A percentile compares a stretch with the other conserved stretches of the same genome.
phyloP scores from a whole-genome alignment of 2,329 filamentous ascomycete genomes.

The Phaeosphaeriaceae sp. region DNA sequence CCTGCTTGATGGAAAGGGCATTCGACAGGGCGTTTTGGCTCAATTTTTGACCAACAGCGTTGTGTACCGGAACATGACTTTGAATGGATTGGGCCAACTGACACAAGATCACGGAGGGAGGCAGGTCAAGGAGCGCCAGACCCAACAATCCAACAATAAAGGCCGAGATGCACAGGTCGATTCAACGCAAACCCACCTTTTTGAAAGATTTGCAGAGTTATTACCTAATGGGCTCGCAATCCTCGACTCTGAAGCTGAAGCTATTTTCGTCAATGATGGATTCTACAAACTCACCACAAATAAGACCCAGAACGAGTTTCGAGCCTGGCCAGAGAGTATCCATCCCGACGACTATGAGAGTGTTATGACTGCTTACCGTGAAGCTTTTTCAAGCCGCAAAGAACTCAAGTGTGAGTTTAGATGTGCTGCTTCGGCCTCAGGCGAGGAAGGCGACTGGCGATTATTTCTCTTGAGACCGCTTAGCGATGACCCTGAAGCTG shows the following conservation, averaged over 20 bases:
- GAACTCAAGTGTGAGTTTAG: constrained; percentile 53
- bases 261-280: constrained; percentile 55
- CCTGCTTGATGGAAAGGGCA: constrained; percentile 38
- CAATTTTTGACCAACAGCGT: constrained; percentile 34
- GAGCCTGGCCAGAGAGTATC: constrained; percentile 55
- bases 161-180: constrained; percentile 23
- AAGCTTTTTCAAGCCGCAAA: constrained; percentile 48
- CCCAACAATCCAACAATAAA: constrained; percentile 9
- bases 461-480: constrained; percentile 53
- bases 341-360: constrained; percentile 53
- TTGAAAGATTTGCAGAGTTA: constrained; percentile 54
- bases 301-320: constrained; percentile 49
- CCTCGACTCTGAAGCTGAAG: constrained; percentile 52
- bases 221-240: constrained; percentile 55
- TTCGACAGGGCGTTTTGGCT: constrained; percentile 40
- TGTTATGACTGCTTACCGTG: constrained; percentile 53
- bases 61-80: constrained; percentile 31
- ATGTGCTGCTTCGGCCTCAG: constrained; percentile 42
- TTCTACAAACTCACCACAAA: constrained; percentile 56
- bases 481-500: constrained; percentile 50
- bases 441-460: constrained; percentile 47
- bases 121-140: constrained; percentile 12
- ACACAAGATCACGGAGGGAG: constrained; percentile 15
- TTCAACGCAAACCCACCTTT: constrained; percentile 50
- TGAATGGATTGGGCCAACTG: constrained; percentile 32